Base-by-base conservation (phyloP, 78 protist genomes). In the Dictyostelium purpureum region DNA sequence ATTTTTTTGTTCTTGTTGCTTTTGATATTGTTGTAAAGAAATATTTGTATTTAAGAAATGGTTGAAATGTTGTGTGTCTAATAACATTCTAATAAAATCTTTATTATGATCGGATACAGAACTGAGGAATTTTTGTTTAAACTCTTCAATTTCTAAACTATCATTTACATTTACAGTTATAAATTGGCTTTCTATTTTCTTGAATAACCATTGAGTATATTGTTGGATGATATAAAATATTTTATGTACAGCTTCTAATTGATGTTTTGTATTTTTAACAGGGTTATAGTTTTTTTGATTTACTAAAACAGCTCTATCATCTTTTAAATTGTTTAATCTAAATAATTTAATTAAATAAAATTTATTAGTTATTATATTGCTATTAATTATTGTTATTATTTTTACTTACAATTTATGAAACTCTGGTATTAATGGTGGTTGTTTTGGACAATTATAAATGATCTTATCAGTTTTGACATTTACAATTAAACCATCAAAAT, bases 31-130 rank as follows among this genome's bases (percentile, higher is more conserved):
- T 49, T 49, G 54, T 7, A 49, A 14, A 49, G 54, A 49, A 49
- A 49, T 11, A 49, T 14, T 11, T 11, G 7, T 11, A 43, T 79
- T 74, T 24, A 79, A 40, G 61, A 85, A 85, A 45, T 85, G 73
- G 1, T 80, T 54, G 51, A 85, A 85, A 33, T 85, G 91, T 73
- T 85, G 91, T 12, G 91, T 85, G 61, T 85, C 91, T 21, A 85
- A 59, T 12, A 85, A 75, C 75, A 73, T 54, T 28, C 51, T 57
- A 24, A 85, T 79, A 73, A 85, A 85, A 5, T 59, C 81, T 40
- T 85, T 85, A 38, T 85, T 85, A 59, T 85, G 91, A 12, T 37
- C 73, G 12, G 91, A 85, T 12, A 85, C 91, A 0, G 91, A 54
- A 6, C 16, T 28, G 0, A 85, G 28, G 54, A 85, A 85, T 59